These are phyloP conservation scores for Cyclostephanos invisitatus DNA, from an alignment of 108 stramenopile genomes.

Conservation along the genomic window DNA sequence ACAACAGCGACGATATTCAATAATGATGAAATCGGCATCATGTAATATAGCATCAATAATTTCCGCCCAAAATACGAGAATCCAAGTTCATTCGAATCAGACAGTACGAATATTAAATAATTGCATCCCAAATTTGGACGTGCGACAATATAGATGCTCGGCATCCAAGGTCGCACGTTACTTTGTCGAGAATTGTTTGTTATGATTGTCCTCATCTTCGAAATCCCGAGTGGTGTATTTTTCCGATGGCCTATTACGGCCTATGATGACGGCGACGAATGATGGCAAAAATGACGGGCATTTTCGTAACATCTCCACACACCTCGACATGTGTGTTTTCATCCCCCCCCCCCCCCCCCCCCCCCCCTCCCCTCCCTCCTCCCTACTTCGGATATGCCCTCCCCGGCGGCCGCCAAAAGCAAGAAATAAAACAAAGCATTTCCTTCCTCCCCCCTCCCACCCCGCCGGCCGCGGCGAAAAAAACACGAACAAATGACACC, in stretches of 20 bases:
- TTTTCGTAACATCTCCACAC: too few species aligned
- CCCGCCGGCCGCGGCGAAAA: neutral
- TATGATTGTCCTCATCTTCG: slow-evolving; percentile 33
- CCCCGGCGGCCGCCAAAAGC: too few species aligned
- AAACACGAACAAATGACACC: slow-evolving; percentile 3
- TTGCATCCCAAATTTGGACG: slow-evolving; percentile 16
- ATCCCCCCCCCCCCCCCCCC: neutral
- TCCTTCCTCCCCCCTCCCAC: neutral
- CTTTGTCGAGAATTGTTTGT: slow-evolving; percentile 28
- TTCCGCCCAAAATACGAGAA: too few species aligned
- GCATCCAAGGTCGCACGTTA: neutral
- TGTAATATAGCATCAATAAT: too few species aligned
- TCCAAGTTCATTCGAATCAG: slow-evolving; percentile 11
- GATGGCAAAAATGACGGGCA: neutral
- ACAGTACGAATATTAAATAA: slow-evolving; percentile 20
- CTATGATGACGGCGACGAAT: neutral
- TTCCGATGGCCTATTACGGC: neutral
- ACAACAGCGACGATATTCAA: neutral
- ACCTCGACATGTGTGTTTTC: too few species aligned
- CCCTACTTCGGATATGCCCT: too few species aligned
- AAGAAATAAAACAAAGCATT: too few species aligned
- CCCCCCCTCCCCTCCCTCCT: too few species aligned
- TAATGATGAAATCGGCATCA: neutral
- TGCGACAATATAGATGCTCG: slow-evolving; percentile 6
- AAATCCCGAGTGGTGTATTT: neutral